Percentiles rank a stretch among this genome's conserved stretches.
Conservation (phyloP, 495 filamentous ascomycete species). For the Cetradonia linearis region DNA sequence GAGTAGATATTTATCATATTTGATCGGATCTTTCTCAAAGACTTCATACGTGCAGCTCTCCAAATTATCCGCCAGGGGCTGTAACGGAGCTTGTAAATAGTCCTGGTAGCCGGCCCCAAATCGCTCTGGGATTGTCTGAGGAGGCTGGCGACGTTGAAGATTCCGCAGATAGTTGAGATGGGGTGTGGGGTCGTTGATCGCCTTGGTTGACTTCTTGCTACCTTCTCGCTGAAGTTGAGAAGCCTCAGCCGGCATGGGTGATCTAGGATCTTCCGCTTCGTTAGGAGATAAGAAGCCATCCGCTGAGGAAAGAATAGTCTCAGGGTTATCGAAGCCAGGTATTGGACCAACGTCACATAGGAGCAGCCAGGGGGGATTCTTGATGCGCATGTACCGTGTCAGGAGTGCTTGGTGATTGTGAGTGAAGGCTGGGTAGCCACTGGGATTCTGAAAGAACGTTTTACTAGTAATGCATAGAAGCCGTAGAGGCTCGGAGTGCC, state of each 20-base stretch:
- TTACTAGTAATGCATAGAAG: slow-evolving; percentile 57
- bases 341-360: slow-evolving; percentile 67
- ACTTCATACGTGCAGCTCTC: slow-evolving; percentile 97
- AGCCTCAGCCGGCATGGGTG: slow-evolving; percentile 58
- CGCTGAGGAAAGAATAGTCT: slow-evolving; percentile 28
- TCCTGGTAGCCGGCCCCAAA: slow-evolving; percentile 81
- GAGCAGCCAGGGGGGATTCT: slow-evolving; percentile 68
- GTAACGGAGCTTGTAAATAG: slow-evolving; percentile 86
- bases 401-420: slow-evolving; percentile 72
- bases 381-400: slow-evolving; percentile 71
- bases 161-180: slow-evolving; percentile 77
- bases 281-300: slow-evolving; percentile 31
- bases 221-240: slow-evolving; percentile 32
- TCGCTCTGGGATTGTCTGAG: slow-evolving; percentile 50
- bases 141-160: slow-evolving; percentile 71
- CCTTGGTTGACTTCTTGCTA: slow-evolving; percentile 32
- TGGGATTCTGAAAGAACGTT: slow-evolving; percentile 66
- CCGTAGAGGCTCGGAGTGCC: slow-evolving; percentile 87
- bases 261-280: slow-evolving; percentile 41
- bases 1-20: slow-evolving; percentile 89
- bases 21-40: slow-evolving; percentile 96
- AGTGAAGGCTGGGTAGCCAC: slow-evolving; percentile 73
- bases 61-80: slow-evolving; percentile 90
- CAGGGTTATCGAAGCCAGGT: slow-evolving; percentile 40
- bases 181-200: slow-evolving; percentile 43